Evolutionary conservation across 768 basidiomycete species (phyloP), one percentile per base, ranked within the genome.

Genomic region (Boletus patriciae): DNA sequence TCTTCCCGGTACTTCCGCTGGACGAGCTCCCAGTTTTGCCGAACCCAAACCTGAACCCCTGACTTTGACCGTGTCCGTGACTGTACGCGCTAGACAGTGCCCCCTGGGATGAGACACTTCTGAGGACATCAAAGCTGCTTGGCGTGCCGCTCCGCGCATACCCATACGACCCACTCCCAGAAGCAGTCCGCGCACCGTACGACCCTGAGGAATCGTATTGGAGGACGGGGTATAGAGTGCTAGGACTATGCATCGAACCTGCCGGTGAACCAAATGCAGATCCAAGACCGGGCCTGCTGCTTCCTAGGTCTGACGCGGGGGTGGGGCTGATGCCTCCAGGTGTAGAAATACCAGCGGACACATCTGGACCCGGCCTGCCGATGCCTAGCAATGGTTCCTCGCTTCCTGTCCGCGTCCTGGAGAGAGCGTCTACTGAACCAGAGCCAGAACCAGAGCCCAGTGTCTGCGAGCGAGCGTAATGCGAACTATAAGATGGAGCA

Each of bases 41-140:
- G 19, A 66, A 54, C 41, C 64, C 61, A n/a, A 68, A 62, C 10
- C 42, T 54, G 50, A 66, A 51, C 6, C 66, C 59, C 10, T 59
- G 62, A 40, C 55, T 34, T 36, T 55, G 65, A 9, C 46, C 41
- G n/a, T 59, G 65, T 18, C 62, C 60, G 16, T 63, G 60, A 19
- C 54, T 61, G 33, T 66, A 52, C 23, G 44, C 37, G 37, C 59
- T 69, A 12, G 66, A 69, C 16, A 73, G 23, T 25, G 62, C 69
- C 5, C 71, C 71, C 16, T 72, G 69, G 2, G 71, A 71, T 4
- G 70, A 69, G n/a, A 73, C 67, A 15, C 71, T 71, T 46, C 66
- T 43, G 12, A 73, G 51, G 21, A 55, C 49, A 21, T 70, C 65
- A 11, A 71, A 61, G 40, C 62, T 72, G n/a, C 54, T 70, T 21